These are phyloP conservation scores for Mycena maculata DNA, from an alignment of 768 basidiomycete species.

Conservation along the genomic window DNA sequence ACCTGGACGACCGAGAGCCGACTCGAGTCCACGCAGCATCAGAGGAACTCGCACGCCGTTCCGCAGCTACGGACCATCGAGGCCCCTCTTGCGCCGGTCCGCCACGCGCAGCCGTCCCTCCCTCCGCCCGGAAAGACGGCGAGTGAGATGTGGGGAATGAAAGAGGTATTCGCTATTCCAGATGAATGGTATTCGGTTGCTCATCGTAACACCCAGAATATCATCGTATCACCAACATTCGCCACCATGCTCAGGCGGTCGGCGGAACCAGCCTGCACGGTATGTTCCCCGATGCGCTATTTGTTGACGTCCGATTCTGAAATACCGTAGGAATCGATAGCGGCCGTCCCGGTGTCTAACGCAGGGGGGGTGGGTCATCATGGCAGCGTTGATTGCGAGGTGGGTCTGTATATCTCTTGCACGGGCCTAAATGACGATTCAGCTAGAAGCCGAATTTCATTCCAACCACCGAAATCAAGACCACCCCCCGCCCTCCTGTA, in stretches of 20 bases:
- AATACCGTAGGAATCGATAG: no score
- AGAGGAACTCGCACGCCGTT: no score
- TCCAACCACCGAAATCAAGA: background rate
- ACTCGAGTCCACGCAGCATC: background rate
- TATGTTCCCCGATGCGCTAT: no score
- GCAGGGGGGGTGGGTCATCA: no score
- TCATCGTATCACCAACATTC: background rate
- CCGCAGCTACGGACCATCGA: constrained; percentile 1
- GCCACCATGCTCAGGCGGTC: background rate
- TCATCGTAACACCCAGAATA: background rate
- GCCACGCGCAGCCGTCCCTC: background rate
- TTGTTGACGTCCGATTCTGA: no score
- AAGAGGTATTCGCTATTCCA: background rate
- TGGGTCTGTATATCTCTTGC: background rate
- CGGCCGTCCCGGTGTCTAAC: no score
- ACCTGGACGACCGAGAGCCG: no score
- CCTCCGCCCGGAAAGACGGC: constrained; percentile 1
- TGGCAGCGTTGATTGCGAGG: background rate
- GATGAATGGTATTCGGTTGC: background rate
- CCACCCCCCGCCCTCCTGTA: background rate
- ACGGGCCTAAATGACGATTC: background rate
- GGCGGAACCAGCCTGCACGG: background rate
- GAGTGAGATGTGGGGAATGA: background rate
- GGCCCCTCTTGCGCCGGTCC: background rate
- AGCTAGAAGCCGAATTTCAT: background rate